These are phyloP conservation scores for Davidsoniella australis DNA, from an alignment of 2,329 filamentous ascomycete genomes.

Conservation along the genomic window DNA sequence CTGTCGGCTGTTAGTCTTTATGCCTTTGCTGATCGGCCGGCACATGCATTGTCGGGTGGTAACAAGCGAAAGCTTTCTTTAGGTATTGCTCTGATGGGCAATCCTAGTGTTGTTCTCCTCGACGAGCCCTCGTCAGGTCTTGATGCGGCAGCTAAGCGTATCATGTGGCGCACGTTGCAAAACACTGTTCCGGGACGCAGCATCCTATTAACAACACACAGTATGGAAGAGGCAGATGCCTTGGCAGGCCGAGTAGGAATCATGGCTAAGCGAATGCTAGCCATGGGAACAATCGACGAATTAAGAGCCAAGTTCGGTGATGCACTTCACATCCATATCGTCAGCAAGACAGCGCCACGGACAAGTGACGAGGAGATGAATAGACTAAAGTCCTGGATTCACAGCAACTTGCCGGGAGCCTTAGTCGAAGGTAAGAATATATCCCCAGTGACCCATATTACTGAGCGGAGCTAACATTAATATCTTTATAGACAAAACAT, in stretches of 20 bases:
- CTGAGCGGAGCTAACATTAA: slow-evolving; percentile 1
- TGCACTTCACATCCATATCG: slow-evolving; percentile 64
- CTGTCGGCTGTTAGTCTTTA: slow-evolving; percentile 65
- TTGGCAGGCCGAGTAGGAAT: slow-evolving; percentile 73
- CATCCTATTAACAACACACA: slow-evolving; percentile 78
- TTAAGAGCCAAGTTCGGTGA: slow-evolving; percentile 63
- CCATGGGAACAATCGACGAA: slow-evolving; percentile 57
- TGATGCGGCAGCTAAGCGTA: slow-evolving; percentile 75
- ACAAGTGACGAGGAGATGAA: slow-evolving; percentile 53
- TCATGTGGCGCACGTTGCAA: slow-evolving; percentile 81
- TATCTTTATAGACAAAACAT: slow-evolving; percentile 38
- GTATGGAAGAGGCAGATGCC: slow-evolving; percentile 89
- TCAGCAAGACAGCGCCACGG: slow-evolving; percentile 57
- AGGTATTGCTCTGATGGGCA: slow-evolving; percentile 83
- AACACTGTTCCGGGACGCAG: slow-evolving; percentile 61
- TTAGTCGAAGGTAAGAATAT: slow-evolving; percentile 34
- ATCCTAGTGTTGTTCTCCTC: slow-evolving; percentile 69
- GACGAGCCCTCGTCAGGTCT: slow-evolving; percentile 82
- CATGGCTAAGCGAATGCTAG: slow-evolving; percentile 71
- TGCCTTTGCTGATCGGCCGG: slow-evolving; percentile 57
- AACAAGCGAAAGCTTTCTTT: slow-evolving; percentile 88
- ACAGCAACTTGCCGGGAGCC: slow-evolving; percentile 41
- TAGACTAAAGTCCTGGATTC: slow-evolving; percentile 48
- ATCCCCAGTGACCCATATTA: too few species aligned
- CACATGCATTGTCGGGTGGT: slow-evolving; percentile 64